phyloP scores from a whole-genome alignment of 192 early-diverging fungal species.

The Coemansia sp. region DNA sequence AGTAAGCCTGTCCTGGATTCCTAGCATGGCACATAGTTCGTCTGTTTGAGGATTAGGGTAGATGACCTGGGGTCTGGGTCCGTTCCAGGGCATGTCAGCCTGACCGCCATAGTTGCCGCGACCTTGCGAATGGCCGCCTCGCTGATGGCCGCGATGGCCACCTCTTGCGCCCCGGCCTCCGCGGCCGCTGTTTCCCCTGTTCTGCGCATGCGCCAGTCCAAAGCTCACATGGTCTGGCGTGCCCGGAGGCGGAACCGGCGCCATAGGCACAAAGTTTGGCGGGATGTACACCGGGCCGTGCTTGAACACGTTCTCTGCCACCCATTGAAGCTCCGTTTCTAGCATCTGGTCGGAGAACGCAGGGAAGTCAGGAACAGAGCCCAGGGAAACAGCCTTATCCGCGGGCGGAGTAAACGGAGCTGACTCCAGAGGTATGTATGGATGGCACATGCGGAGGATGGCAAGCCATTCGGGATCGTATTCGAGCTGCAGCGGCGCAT shows the following conservation, averaged over 20 bases:
- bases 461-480: slow-evolving; percentile 88
- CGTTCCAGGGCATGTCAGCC: slow-evolving; percentile 11
- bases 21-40: slow-evolving; percentile 67
- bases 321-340: slow-evolving; percentile 61
- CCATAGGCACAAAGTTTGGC: slow-evolving; percentile 73
- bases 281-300: slow-evolving; percentile 63
- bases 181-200: slow-evolving; percentile 7
- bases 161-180: slow-evolving; percentile 12
- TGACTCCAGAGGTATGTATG: slow-evolving; percentile 56
- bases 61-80: slow-evolving; percentile 28
- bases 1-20: slow-evolving; percentile 54
- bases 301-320: slow-evolving; percentile 59
- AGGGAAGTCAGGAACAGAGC: slow-evolving; percentile 13
- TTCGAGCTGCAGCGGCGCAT: slow-evolving; percentile 54
- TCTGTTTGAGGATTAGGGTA: slow-evolving; percentile 85
- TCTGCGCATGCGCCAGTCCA: slow-evolving; percentile 24
- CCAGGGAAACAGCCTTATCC: slow-evolving; percentile 41
- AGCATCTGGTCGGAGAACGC: slow-evolving; percentile 52
- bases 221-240: slow-evolving; percentile 35
- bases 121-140: not conserved
- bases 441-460: slow-evolving; percentile 62
- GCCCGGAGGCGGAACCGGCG: slow-evolving; percentile 55
- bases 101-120: slow-evolving; percentile 1
- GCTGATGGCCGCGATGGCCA: slow-evolving; percentile 3
- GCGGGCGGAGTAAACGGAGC: slow-evolving; percentile 52